Conservation (phyloP, 495 filamentous ascomycete genomes). For the Penicillium chermesinum region DNA sequence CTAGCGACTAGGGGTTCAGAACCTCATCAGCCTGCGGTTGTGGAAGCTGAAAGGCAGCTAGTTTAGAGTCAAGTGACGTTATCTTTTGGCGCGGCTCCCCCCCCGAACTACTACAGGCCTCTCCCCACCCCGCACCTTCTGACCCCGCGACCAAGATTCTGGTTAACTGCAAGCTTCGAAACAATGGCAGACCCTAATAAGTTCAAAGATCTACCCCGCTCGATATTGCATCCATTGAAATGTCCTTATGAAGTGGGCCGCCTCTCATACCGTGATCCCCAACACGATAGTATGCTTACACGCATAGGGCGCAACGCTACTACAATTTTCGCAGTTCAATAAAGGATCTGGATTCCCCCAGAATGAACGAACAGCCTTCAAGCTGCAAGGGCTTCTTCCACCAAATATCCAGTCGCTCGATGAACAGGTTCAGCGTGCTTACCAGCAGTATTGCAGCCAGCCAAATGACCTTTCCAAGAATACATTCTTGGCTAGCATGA, state of each 20-base stretch:
- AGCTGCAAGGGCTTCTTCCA: conserved; percentile 67
- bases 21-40: no score
- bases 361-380: conserved; percentile 64
- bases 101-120: no score
- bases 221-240: not conserved
- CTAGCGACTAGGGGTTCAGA: no score
- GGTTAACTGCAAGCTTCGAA: no score
- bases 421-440: conserved; percentile 71
- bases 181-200: not conserved
- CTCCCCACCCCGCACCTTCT: no score
- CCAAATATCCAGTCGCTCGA: conserved; percentile 71
- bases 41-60: no score
- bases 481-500: conserved; percentile 75
- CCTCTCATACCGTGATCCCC: not conserved
- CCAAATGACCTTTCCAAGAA: conserved; percentile 66
- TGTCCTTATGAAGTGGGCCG: not conserved
- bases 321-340: conserved; percentile 70
- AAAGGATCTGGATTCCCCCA: conserved; percentile 74
- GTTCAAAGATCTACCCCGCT: not conserved
- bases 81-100: no score
- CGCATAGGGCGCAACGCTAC: conserved; percentile 53
- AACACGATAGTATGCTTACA: not conserved
- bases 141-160: not conserved
- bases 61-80: no score
- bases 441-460: conserved; percentile 66